Conservation (phyloP, 257 asterid species). For the Hygrophila difformis region DNA sequence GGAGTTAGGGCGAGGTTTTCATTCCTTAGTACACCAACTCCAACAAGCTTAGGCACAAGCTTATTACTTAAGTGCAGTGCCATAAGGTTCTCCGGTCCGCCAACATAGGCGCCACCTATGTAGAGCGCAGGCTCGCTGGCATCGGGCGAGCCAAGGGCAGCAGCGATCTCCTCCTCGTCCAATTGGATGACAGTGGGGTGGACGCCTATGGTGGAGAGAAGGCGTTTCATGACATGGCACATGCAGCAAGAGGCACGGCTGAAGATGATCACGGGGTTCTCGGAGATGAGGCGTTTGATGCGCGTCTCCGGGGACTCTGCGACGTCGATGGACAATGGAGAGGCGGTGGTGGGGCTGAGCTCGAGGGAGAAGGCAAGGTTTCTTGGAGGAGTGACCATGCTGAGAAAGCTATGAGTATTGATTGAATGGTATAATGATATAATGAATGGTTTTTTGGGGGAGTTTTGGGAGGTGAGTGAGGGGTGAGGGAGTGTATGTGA, state of each 20-base stretch:
- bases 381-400: too few species aligned
- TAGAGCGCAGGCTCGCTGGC: constrained; percentile 49
- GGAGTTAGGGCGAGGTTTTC: too few species aligned
- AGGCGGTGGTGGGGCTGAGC: constrained; percentile 40
- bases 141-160: constrained; percentile 8
- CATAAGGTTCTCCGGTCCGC: constrained; percentile 74
- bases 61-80: constrained; percentile 75
- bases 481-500: too few species aligned
- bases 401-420: too few species aligned
- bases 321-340: constrained; percentile 64
- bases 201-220: constrained; percentile 67
- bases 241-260: constrained; percentile 86
- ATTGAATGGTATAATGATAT: too few species aligned
- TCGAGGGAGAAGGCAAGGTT: constrained; percentile 71
- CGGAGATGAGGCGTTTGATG: constrained; percentile 69
- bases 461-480: too few species aligned
- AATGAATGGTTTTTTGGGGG: too few species aligned
- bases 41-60: constrained; percentile 79
- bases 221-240: constrained; percentile 87
- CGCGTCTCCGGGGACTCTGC: constrained; percentile 69
- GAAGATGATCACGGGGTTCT: constrained; percentile 80
- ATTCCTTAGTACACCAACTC: constrained; percentile 63
- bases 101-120: constrained; percentile 81
- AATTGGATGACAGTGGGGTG: constrained; percentile 81
- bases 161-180: constrained; percentile 77